These are phyloP conservation scores for Aspergillus sp. DNA, from an alignment of 2,329 filamentous ascomycete genomes.

Conservation along the genomic window DNA sequence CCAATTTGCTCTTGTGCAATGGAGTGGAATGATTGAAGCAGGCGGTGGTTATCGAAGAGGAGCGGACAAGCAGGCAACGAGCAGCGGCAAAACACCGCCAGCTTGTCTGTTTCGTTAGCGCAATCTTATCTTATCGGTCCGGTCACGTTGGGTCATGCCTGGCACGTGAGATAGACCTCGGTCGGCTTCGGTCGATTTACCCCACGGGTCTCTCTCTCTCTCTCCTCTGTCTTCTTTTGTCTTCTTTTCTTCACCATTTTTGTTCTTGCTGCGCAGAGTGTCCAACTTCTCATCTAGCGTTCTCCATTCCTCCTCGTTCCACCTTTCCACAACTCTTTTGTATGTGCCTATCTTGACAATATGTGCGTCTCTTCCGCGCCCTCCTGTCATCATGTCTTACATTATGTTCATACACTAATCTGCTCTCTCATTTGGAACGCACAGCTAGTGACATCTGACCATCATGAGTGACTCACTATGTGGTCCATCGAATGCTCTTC, in stretches of 20 bases:
- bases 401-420: neutral
- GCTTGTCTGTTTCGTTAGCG: conserved; percentile 24
- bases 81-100: conserved; percentile 21
- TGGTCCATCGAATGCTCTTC: conserved; percentile 72
- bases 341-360: neutral
- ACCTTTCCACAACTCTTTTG: no score
- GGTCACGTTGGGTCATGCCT: conserved; percentile 3
- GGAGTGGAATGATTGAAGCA: neutral
- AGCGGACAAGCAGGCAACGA: conserved; percentile 5
- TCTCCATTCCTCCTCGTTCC: no score
- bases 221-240: conserved; percentile 1
- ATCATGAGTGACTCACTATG: conserved; percentile 68
- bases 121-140: conserved; percentile 32
- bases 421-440: neutral
- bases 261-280: no score
- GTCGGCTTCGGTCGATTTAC: conserved; percentile 14
- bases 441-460: conserved; percentile 8
- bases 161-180: conserved; percentile 25
- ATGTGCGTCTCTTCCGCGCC: no score
- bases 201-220: conserved; percentile 12
- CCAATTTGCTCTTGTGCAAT: neutral
- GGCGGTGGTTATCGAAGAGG: neutral
- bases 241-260: neutral
- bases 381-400: neutral
- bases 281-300: no score